phyloP scores from a whole-genome alignment of 2,329 filamentous ascomycete genomes.

The Fusarium pseudocircinatum region DNA sequence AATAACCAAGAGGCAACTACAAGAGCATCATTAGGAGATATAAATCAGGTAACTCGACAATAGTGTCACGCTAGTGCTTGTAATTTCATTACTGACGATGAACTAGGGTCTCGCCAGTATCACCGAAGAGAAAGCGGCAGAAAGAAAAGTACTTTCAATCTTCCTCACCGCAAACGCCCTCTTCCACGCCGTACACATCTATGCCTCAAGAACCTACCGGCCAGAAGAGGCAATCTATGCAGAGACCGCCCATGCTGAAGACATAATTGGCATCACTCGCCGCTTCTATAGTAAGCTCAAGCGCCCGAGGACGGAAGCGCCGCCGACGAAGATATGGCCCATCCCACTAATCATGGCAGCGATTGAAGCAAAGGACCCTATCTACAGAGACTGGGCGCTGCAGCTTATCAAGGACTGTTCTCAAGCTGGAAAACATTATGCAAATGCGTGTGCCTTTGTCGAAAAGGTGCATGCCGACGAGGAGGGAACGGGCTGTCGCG shows the following conservation, averaged over 20 bases:
- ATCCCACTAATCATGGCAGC: neutral
- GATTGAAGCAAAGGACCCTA: neutral
- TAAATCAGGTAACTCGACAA: no score
- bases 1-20: no score
- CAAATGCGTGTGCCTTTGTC: neutral
- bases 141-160: neutral
- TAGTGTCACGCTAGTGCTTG: no score
- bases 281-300: neutral
- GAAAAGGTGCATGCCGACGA: neutral
- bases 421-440: neutral
- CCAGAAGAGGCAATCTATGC: fast-evolving
- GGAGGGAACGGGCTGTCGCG: neutral
- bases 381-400: neutral
- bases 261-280: neutral
- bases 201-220: neutral
- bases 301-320: fast-evolving
- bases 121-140: neutral
- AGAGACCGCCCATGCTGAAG: fast-evolving
- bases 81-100: no score
- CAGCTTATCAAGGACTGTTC: fast-evolving
- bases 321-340: neutral
- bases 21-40: no score
- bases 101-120: fast-evolving
- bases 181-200: neutral
- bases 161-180: neutral